A percentile compares a stretch with the other conserved stretches of the same genome.
Conservation (phyloP, 1,139 yeast species). For the Chernovozyma sophiae-reginae region DNA sequence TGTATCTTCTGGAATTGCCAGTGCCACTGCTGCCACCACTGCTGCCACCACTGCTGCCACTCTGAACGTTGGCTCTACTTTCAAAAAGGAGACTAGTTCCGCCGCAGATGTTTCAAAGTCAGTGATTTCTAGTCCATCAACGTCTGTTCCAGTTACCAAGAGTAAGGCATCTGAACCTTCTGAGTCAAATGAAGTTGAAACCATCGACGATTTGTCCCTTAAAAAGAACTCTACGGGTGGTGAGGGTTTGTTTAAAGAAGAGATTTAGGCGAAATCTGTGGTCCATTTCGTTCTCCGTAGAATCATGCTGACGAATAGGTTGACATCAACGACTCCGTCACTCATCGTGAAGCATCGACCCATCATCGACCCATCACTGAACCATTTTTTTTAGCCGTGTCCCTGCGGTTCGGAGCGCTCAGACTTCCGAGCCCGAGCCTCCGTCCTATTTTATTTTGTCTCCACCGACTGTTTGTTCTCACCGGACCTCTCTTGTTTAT, state of each 20-base stretch:
- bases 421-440: background rate
- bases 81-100: background rate
- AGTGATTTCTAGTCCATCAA: constrained; percentile 2
- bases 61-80: too few species aligned
- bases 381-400: background rate
- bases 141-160: too few species aligned
- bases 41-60: constrained; percentile 4
- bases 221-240: constrained; percentile 19
- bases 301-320: too few species aligned
- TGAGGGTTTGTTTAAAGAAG: constrained; percentile 45
- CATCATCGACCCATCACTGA: background rate
- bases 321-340: too few species aligned
- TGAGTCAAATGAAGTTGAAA: constrained; percentile 9
- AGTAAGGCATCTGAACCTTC: background rate
- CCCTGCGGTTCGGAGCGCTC: background rate
- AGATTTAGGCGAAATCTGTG: constrained; percentile 17
- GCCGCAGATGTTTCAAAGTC: background rate
- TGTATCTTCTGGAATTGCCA: constrained; percentile 3
- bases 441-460: background rate
- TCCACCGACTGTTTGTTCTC: background rate
- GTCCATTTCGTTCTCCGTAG: too few species aligned
- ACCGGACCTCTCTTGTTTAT: background rate
- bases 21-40: constrained; percentile 1
- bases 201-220: constrained; percentile 30
- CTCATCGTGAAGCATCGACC: too few species aligned